A percentile compares a stretch with the other conserved stretches of the same genome.
Conservation (phyloP, 805 yeast species). For the Starmerella powellii region DNA sequence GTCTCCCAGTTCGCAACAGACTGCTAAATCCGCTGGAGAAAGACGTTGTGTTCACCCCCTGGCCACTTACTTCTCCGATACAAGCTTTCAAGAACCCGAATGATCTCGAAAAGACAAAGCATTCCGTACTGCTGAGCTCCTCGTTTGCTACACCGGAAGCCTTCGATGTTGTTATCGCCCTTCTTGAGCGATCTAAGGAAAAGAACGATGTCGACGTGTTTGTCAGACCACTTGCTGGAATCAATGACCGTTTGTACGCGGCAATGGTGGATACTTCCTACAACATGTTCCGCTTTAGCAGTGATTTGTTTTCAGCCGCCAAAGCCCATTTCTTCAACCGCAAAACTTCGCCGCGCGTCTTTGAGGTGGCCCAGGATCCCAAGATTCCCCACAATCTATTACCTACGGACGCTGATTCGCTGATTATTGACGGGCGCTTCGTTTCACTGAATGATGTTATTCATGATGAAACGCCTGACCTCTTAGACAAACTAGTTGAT, state of each 20-base stretch:
- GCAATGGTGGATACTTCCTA: conserved; percentile 8
- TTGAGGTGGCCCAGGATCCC: conserved; percentile 4
- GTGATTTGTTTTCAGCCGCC: conserved; percentile 12
- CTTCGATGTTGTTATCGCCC: conserved; percentile 7
- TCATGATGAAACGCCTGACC: not conserved
- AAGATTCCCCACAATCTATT: not conserved
- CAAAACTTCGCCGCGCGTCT: conserved; percentile 13
- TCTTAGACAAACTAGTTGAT: conserved; percentile 9
- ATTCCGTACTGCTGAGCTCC: conserved; percentile 12
- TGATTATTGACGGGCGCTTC: conserved; percentile 20
- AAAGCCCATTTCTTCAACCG: conserved; percentile 11
- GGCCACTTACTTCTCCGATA: conserved; percentile 12
- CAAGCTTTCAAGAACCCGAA: conserved; percentile 6
- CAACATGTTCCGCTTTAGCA: conserved; percentile 13
- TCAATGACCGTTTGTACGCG: conserved; percentile 10
- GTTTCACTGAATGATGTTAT: not conserved
- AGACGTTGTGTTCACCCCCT: conserved; percentile 1
- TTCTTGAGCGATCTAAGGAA: conserved; percentile 3
- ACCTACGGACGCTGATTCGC: conserved; percentile 5
- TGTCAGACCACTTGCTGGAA: conserved; percentile 15
- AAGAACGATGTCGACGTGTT: conserved; percentile 10
- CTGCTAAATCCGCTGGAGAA: conserved; percentile 14
- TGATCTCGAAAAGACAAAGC: not conserved
- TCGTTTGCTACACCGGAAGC: conserved; percentile 4
- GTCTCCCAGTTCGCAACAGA: conserved; percentile 7